These are phyloP conservation scores for Phellopilus nigrolimitatus DNA, from an alignment of 1,284 basidiomycete species.

Conservation along the genomic window DNA sequence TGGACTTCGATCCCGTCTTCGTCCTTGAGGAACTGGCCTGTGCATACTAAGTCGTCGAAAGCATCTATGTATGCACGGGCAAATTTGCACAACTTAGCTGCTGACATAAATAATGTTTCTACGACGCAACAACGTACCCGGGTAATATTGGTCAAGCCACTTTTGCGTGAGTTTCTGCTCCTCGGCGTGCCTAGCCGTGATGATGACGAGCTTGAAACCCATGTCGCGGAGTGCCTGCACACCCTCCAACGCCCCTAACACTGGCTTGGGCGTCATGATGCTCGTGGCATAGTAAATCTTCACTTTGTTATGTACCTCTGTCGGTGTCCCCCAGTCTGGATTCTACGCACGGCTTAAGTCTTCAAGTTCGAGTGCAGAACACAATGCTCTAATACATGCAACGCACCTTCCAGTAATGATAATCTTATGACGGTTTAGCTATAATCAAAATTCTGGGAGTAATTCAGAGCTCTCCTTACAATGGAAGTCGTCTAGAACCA, in stretches of 20 bases:
- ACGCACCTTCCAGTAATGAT: constrained; percentile 64
- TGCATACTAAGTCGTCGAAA: constrained; percentile 70
- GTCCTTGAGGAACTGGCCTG: constrained; percentile 57
- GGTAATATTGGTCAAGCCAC: constrained; percentile 66
- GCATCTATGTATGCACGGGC: constrained; percentile 34
- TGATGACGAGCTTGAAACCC: constrained; percentile 67
- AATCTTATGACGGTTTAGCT: constrained; percentile 35
- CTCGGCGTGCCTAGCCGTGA: constrained; percentile 65
- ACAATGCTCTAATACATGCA: not conserved
- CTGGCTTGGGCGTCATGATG: constrained; percentile 49
- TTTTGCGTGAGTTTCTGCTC: constrained; percentile 56
- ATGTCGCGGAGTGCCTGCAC: constrained; percentile 49
- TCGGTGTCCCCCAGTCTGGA: constrained; percentile 65
- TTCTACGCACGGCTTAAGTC: constrained; percentile 37
- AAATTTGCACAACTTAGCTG: not conserved
- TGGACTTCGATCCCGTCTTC: constrained; percentile 44
- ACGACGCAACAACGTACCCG: constrained; percentile 48
- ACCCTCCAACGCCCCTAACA: constrained; percentile 64
- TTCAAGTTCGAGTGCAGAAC: no score
- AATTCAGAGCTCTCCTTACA: constrained; percentile 42
- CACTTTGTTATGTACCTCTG: constrained; percentile 57
- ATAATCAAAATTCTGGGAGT: constrained; percentile 20
- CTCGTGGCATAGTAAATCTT: constrained; percentile 53
- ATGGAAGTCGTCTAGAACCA: constrained; percentile 55
- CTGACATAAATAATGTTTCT: no score